These are phyloP conservation scores for Pichia terricola DNA, from an alignment of 1,139 yeast genomes.

Conservation along the genomic window DNA sequence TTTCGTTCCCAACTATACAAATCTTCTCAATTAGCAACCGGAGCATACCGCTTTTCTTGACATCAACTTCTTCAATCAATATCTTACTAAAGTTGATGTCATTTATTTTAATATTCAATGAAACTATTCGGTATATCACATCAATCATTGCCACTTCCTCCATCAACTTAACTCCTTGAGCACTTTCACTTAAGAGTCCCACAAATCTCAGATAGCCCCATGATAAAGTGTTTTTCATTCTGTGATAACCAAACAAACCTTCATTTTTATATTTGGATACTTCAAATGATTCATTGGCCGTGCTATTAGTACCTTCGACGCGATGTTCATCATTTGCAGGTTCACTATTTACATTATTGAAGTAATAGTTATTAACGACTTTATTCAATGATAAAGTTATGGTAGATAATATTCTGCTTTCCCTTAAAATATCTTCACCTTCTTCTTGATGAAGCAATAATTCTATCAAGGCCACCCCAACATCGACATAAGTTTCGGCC, in stretches of 20 bases:
- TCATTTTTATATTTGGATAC: constrained; percentile 29
- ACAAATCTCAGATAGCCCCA: constrained; percentile 71
- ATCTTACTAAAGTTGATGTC: constrained; percentile 54
- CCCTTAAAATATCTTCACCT: constrained; percentile 61
- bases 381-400: constrained; percentile 83
- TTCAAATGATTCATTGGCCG: not conserved
- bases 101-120: constrained; percentile 49
- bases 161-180: constrained; percentile 56
- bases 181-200: constrained; percentile 56
- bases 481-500: constrained; percentile 43
- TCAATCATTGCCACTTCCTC: constrained; percentile 82
- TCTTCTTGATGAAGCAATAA: constrained; percentile 52
- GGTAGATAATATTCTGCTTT: constrained; percentile 75
- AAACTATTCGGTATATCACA: constrained; percentile 30
- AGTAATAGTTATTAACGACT: constrained; percentile 30
- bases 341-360: constrained; percentile 25
- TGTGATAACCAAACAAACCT: constrained; percentile 55
- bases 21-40: constrained; percentile 40
- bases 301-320: not conserved
- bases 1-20: constrained; percentile 1
- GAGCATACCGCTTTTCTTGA: constrained; percentile 55
- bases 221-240: constrained; percentile 58
- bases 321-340: constrained; percentile 34
- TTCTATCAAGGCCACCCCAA: constrained; percentile 66
- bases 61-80: constrained; percentile 54